Evolutionary conservation across 1,284 basidiomycete genomes (phyloP), one percentile per base, ranked within the genome.

Genomic region (Coniferiporia sulphurascens): DNA sequence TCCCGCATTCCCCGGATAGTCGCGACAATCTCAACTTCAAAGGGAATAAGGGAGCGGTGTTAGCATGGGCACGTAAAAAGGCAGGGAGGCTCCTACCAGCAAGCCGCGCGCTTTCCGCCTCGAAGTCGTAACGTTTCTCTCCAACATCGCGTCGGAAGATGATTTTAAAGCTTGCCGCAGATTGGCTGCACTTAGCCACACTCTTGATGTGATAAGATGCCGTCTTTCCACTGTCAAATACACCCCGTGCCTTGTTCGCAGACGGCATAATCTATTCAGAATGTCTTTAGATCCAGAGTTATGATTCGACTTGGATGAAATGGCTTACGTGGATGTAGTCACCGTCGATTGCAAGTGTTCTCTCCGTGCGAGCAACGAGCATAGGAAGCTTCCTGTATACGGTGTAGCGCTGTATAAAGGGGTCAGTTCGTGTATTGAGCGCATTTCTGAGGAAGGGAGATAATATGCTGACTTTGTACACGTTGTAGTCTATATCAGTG

Each of bases 321-420:
- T 19, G 44, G 76, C 86, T 63, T 64, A 95, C 94, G 71, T 96
- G 93, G 41, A 98, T 84, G 70, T 98, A 98, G 64, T 89, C 91
- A 5, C 95, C 95, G 71, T 99, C 97, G 60, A 99, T 91, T 10
- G 95, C 95, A 1, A 99, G 81, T 1, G 87, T 86, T 7, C 95
- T 86, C 70, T 97, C 95, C 67, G 95, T 93, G 34, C 94, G 84
- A 1, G 94, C 88, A 46, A 92, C 87, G 38, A 95, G 78, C 85
- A 98, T 95, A 1, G 93, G 92, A 69, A 95, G 85, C 74, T 96
- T 98, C 49, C 96, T 89, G 67, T 91, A 92, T n/a, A 99, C 92
- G 0, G 85, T 91, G 69, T 89, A 99, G 82, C 91, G 90, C 89
- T 95, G 70, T 1, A 58, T 41, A 61, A 52, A 48, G 38, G 60